Conservation (phyloP, 306 rosid genomes). For the Herpetospermum pedunculosum region DNA sequence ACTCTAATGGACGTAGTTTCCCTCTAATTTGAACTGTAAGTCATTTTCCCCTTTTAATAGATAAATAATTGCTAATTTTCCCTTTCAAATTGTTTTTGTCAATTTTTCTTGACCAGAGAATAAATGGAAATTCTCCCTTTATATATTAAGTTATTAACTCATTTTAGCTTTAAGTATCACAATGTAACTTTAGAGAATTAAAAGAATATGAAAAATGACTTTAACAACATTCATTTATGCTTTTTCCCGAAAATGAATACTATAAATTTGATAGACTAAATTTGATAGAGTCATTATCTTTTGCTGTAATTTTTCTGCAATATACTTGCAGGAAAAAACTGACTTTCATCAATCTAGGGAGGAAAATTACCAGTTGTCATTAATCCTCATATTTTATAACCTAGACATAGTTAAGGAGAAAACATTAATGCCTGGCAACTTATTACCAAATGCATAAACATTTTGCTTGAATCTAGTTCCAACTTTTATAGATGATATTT, state of each 20-base stretch:
- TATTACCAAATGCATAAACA: neutral
- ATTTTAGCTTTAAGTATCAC: no score
- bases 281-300: neutral
- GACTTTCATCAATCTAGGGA: neutral
- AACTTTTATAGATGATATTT: neutral
- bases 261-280: neutral
- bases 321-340: neutral
- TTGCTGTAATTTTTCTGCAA: neutral
- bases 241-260: neutral
- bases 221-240: neutral
- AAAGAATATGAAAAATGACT: neutral
- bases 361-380: neutral
- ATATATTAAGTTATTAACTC: no score
- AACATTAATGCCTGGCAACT: neutral
- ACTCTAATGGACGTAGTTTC: neutral
- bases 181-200: neutral
- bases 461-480: neutral
- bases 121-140: neutral
- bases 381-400: neutral
- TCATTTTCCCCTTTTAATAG: neutral
- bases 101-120: neutral
- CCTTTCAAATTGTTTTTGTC: neutral
- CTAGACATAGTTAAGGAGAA: neutral
- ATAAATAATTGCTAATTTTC: neutral
- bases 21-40: neutral